Evolutionary conservation across 1,284 basidiomycete genomes (phyloP), one percentile per base, ranked within the genome.

Genomic region (Ceratobasidium sp.): DNA sequence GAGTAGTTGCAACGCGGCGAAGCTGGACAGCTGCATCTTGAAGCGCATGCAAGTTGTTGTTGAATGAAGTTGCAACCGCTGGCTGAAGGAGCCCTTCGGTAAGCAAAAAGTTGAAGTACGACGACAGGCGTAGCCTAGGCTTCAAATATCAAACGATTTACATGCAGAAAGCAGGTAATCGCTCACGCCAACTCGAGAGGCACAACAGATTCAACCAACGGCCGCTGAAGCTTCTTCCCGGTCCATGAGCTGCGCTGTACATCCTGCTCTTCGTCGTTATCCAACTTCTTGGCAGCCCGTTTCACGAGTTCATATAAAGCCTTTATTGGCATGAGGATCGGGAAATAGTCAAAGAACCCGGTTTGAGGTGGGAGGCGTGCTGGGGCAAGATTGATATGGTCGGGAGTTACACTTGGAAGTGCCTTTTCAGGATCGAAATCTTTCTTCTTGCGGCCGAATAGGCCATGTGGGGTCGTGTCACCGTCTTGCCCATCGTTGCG

Each of bases 141-240:
- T 31, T 24, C 11, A 22, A 37, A 61, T 6, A n/a, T n/a, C n/a
- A n/a, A 63, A 34, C 48, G 14, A 24, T n/a, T 34, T 34, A 59
- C 22, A 16, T 29, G 2, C 46, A 2, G 1, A 41, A 11, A 2
- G 13, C 7, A 11, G 22, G n/a, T 7, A 27, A 3, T 9, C 14
- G 65, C 76, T 24, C 43, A 81, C 53, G 84, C 83, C 75, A 90
- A 87, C 81, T 91, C 89, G 31, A 90, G 80, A 2, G 90, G 90
- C 4, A 91, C 85, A 79, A 90, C 89, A 74, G 87, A 88, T 76
- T 90, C 88, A 13, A 88, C 83, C 43, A 84, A 79, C 69, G 83
- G 81, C 22, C 83, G 81, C 74, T 82, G 83, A 29, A 79, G 77
- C 53, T 76, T 74, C 29, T 76, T 77, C 13, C 77, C 77, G 24